phyloP scores from a whole-genome alignment of 768 basidiomycete species.

The Mycena galericulata region DNA sequence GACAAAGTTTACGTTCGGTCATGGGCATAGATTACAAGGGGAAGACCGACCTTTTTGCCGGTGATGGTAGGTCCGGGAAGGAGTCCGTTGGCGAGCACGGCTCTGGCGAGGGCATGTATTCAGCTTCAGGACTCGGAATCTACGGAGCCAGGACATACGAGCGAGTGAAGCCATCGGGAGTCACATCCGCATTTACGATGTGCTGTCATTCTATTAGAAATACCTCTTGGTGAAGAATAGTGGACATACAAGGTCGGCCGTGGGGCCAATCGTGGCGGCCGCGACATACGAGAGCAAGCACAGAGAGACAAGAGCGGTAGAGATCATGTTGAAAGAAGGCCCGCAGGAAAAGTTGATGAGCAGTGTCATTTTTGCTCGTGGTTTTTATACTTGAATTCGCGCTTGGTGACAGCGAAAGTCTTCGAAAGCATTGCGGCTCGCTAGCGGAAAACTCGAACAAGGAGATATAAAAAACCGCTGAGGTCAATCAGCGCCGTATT shows the following conservation, averaged over 20 bases:
- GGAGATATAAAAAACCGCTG: too few relatives aligned
- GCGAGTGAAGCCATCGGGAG: slow-evolving; percentile 52
- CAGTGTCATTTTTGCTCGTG: background rate
- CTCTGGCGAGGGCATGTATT: slow-evolving; percentile 33
- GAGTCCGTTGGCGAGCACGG: slow-evolving; percentile 54
- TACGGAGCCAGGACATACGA: slow-evolving; percentile 38
- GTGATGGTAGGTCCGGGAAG: slow-evolving; percentile 54
- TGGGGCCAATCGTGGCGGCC: slow-evolving; percentile 21
- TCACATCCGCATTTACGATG: slow-evolving; percentile 47
- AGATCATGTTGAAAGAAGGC: slow-evolving; percentile 16
- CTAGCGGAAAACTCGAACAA: too few relatives aligned
- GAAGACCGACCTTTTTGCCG: slow-evolving; percentile 44
- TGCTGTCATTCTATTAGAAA: background rate
- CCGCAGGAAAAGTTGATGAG: background rate
- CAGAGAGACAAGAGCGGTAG: slow-evolving; percentile 12
- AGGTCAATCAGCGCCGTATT: too few relatives aligned
- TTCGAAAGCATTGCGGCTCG: too few relatives aligned
- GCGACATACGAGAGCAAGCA: background rate
- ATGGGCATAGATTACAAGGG: background rate
- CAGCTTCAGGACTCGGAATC: slow-evolving; percentile 2
- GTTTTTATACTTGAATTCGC: too few relatives aligned
- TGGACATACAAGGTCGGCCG: slow-evolving; percentile 7
- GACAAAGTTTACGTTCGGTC: background rate
- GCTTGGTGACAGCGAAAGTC: too few relatives aligned
- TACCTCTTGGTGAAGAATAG: background rate